Conservation (phyloP, 2,329 filamentous ascomycete species). For the Pestalotiopsis fici region DNA sequence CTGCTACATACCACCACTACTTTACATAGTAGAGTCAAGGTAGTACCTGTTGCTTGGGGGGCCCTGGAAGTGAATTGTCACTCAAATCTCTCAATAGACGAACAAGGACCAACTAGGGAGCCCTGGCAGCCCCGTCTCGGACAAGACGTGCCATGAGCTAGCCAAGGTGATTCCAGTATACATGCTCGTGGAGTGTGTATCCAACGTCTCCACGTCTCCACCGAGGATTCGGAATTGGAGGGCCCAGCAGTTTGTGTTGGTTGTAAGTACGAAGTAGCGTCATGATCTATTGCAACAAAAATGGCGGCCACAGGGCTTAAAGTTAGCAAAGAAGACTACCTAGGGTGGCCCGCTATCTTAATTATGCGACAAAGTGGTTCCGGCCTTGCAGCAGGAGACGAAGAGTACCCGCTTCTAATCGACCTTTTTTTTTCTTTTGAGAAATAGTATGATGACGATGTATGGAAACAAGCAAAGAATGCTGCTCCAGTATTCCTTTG, state of each 20-base stretch:
- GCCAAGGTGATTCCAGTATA: not conserved
- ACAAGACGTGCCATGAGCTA: not conserved
- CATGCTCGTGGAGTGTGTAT: not conserved
- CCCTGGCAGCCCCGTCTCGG: slow-evolving; percentile 8
- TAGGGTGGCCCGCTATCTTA: not conserved
- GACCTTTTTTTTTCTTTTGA: not conserved
- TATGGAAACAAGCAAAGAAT: not conserved
- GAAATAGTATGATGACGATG: not conserved
- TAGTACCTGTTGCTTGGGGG: not conserved
- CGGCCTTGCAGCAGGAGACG: not conserved
- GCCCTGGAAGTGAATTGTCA: not conserved
- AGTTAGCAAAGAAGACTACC: not conserved
- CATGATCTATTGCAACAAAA: not conserved
- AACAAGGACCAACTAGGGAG: slow-evolving; percentile 7
- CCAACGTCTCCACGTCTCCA: not conserved
- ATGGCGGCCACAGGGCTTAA: not conserved
- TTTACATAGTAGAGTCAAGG: not conserved
- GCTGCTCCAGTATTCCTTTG: not conserved
- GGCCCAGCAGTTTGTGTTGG: not conserved
- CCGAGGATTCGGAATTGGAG: not conserved
- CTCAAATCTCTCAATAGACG: slow-evolving; percentile 4
- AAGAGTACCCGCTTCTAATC: not conserved
- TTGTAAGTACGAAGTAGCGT: no score
- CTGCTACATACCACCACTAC: not conserved
- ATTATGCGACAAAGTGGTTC: not conserved